phyloP scores from a whole-genome alignment of 129 eudicot genomes.

The Saposhnikovia divaricata region DNA sequence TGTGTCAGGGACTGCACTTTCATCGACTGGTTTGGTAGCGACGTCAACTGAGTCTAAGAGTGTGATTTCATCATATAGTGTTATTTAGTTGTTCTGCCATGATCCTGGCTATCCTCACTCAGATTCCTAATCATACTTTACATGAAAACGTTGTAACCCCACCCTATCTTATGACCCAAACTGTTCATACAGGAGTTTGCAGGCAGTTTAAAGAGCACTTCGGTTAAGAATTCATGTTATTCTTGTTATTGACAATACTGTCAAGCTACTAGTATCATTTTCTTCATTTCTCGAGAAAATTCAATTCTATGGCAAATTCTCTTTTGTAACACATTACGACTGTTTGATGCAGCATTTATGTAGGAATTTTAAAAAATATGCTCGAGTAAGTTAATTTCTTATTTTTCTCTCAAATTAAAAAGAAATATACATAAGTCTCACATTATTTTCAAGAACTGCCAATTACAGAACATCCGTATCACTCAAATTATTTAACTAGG shows the following conservation, averaged over 20 bases:
- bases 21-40: background rate
- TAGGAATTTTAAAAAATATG: too few relatives aligned
- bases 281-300: too few relatives aligned
- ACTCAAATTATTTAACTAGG: background rate
- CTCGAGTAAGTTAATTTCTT: background rate
- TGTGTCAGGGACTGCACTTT: constrained; percentile 7
- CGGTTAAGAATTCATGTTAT: background rate
- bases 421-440: background rate
- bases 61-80: background rate
- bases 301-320: too few relatives aligned
- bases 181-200: background rate
- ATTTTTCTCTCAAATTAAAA: background rate
- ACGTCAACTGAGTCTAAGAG: background rate
- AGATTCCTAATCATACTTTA: constrained; percentile 12
- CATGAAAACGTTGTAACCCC: background rate
- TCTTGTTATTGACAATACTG: background rate
- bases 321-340: too few relatives aligned
- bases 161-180: background rate
- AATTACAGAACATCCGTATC: background rate
- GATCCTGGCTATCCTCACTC: constrained; percentile 20
- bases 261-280: background rate
- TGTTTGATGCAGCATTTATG: background rate
- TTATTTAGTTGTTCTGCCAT: constrained; percentile 14
- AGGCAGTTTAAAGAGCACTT: background rate
- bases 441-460: background rate